phyloP scores from a whole-genome alignment of 306 rosid genomes.

The Heteromeles arbutifolia region DNA sequence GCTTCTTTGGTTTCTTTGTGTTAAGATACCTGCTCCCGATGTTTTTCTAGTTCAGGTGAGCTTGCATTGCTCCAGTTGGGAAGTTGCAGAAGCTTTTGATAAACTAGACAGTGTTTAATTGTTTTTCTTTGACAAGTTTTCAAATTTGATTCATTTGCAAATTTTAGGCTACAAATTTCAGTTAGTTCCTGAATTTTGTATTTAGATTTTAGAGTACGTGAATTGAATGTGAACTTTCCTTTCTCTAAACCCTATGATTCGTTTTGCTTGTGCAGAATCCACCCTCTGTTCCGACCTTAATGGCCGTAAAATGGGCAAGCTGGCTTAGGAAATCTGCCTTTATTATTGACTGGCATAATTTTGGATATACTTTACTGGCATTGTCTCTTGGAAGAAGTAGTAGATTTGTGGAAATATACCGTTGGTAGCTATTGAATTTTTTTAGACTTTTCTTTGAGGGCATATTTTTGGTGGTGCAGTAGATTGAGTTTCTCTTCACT shows the following conservation, averaged over 20 bases:
- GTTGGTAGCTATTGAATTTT: conserved; percentile 50
- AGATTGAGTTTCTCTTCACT: conserved; percentile 19
- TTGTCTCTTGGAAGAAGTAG: conserved; percentile 87
- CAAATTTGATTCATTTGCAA: not conserved
- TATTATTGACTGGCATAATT: conserved; percentile 96
- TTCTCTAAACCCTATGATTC: not conserved
- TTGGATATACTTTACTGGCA: conserved; percentile 83
- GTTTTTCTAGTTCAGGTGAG: conserved; percentile 84
- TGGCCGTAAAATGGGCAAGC: conserved; percentile 91
- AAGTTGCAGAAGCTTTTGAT: not conserved
- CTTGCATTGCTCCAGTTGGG: not conserved
- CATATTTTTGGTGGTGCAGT: conserved; percentile 7
- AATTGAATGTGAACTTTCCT: not conserved
- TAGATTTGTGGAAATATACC: conserved; percentile 64
- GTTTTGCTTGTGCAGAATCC: conserved; percentile 68
- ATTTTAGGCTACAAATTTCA: not conserved
- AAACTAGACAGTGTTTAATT: not conserved
- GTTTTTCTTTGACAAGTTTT: not conserved
- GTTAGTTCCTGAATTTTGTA: not conserved
- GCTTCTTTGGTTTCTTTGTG: conserved; percentile 89
- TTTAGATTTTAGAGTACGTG: not conserved
- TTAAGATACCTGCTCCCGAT: conserved; percentile 70
- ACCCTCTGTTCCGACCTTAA: conserved; percentile 93
- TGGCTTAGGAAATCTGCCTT: conserved; percentile 66
- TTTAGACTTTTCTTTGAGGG: conserved; percentile 3